Conservation (phyloP, 192 early-diverging fungal species). For the Coemansia javaensis region DNA sequence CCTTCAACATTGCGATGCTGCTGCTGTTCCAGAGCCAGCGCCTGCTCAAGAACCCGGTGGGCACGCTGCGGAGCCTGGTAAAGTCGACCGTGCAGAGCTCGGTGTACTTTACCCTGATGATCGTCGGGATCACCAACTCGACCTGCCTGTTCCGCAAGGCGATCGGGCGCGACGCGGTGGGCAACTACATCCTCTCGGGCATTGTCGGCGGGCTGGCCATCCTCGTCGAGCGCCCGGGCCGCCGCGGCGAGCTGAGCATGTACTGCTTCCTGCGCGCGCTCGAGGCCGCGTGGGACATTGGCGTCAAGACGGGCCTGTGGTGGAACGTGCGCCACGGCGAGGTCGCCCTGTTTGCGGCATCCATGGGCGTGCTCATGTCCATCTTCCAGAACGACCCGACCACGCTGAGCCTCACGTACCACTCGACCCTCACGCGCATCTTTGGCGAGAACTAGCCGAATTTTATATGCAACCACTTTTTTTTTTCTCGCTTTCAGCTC, state of each 20-base stretch:
- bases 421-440: slow-evolving; percentile 69
- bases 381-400: slow-evolving; percentile 76
- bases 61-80: slow-evolving; percentile 50
- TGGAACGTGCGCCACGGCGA: slow-evolving; percentile 65
- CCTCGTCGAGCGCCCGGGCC: slow-evolving; percentile 58
- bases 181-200: slow-evolving; percentile 56
- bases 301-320: slow-evolving; percentile 55
- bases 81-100: slow-evolving; percentile 56
- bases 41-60: slow-evolving; percentile 51
- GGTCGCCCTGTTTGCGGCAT: slow-evolving; percentile 62
- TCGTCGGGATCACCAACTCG: slow-evolving; percentile 46
- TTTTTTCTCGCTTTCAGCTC: background rate
- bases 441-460: slow-evolving; percentile 67
- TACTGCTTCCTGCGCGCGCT: slow-evolving; percentile 79
- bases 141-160: slow-evolving; percentile 55
- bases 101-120: slow-evolving; percentile 57
- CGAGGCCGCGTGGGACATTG: slow-evolving; percentile 64
- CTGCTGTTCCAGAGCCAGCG: slow-evolving; percentile 52
- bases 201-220: slow-evolving; percentile 53
- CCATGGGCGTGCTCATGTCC: slow-evolving; percentile 75
- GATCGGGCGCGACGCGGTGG: slow-evolving; percentile 43
- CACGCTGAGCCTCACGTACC: slow-evolving; percentile 68
- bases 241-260: slow-evolving; percentile 73
- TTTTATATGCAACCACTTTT: background rate
- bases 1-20: slow-evolving; percentile 55